Evolutionary conservation across 768 basidiomycete genomes (phyloP).

Genomic region (Hebeloma cylindrosporum): DNA sequence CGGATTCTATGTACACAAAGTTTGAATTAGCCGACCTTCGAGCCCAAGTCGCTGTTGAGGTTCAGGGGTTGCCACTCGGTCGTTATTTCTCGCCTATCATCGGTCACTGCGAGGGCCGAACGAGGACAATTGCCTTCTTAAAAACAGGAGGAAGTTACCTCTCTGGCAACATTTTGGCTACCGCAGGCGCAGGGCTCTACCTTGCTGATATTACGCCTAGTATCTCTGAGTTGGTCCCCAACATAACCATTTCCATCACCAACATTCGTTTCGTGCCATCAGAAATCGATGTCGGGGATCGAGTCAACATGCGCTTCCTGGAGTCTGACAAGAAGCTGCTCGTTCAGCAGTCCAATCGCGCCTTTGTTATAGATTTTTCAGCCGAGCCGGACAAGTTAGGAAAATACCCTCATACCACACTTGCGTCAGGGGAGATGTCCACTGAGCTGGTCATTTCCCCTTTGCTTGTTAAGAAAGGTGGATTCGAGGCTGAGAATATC

Average conservation of each 20-base stretch:
- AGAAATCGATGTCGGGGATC: slow-evolving; percentile 45
- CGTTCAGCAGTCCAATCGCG: slow-evolving; percentile 36
- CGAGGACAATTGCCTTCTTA: slow-evolving; percentile 59
- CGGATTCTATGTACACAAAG: slow-evolving; percentile 57
- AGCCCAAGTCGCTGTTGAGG: slow-evolving; percentile 42
- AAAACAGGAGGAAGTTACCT: slow-evolving; percentile 60
- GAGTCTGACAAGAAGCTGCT: slow-evolving; percentile 53
- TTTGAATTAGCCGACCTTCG: slow-evolving; percentile 63
- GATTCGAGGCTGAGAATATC: slow-evolving; percentile 33
- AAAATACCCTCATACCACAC: slow-evolving; percentile 43
- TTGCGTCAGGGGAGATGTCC: slow-evolving; percentile 59
- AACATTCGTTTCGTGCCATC: slow-evolving; percentile 53
- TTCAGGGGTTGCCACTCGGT: slow-evolving; percentile 60
- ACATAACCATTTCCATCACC: slow-evolving; percentile 37
- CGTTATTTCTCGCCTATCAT: slow-evolving; percentile 63
- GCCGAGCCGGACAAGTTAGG: slow-evolving; percentile 43
- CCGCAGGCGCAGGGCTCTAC: slow-evolving; percentile 62
- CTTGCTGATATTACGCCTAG: slow-evolving; percentile 59
- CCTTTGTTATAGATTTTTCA: slow-evolving; percentile 32
- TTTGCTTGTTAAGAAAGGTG: slow-evolving; percentile 11
- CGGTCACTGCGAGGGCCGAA: slow-evolving; percentile 42
- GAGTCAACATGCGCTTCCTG: slow-evolving; percentile 55
- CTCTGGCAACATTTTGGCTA: slow-evolving; percentile 66
- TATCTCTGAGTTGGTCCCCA: slow-evolving; percentile 19
- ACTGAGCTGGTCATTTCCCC: slow-evolving; percentile 52